Base-by-base conservation (phyloP, 371 early-diverging fungal species). In the Apophysomyces ossiformis region DNA sequence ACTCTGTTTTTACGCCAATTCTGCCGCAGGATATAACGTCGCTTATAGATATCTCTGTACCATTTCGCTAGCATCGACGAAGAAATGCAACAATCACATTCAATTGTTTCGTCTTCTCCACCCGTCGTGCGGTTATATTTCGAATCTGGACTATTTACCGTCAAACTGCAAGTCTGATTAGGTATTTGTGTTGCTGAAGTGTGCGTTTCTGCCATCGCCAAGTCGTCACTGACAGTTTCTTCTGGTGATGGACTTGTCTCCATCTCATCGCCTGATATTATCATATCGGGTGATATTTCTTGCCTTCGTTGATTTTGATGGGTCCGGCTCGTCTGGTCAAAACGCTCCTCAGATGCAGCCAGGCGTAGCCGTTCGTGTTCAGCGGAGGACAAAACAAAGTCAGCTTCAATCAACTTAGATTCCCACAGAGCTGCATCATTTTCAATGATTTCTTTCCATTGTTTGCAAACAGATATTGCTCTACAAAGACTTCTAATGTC, bases 1-100 rank as follows among this genome's bases (percentile, higher is more conserved):
- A 86, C 87, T 32, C 85, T 72, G 35, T 93, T 95, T 57, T 85
- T 76, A 41, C 81, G 67, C 98, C 98, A 98, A 73, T 94, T 93
- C 65, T 87, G 90, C 35, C 88, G 88, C 18, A 93, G 82, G 32
- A 78, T 73, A 81, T 92, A 89, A 68, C 90, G 90, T 43, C 90
- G 81, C 43, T 86, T 85, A 75, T 91, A 95, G 37, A 89, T 76
- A 8, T 70, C 79, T 80, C 94, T 68, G 60, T 65, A 72, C 16
- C 16, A 7, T 9, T 26, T 16, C 21, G 54, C 54, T 32, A 9
- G 9, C 21, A 50, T 26, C 21, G 54, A 11, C 21, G 54, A 9
- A 7, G 54, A 18, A 50, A 16, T 32, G 21, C 21, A 16, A 21
- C 21, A 50, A 21, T 16, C 21, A 4, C 54, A 50, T 16, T 21